Evolutionary conservation across 2,329 filamentous ascomycete species (phyloP), one percentile per base, ranked within the genome.

Genomic region (Aspergillus candidus): DNA sequence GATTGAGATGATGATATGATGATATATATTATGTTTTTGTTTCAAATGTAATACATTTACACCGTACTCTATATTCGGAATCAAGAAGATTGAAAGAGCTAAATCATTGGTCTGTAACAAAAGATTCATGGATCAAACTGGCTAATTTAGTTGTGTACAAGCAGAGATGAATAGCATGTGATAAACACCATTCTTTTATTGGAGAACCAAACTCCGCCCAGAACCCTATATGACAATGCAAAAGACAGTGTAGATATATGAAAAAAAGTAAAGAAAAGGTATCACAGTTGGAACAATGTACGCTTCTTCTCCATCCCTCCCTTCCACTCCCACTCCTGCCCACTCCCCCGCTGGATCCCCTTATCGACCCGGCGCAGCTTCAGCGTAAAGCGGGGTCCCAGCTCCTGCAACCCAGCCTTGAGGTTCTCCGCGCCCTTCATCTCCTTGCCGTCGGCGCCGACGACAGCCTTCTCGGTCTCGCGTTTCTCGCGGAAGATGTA

Each of bases 261-360:
- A 27, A 38, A 34, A 32, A 52, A 32, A 38, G 39, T 50, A 32
- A n/a, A 17, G 32, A 52, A 38, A 50, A 43, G 22, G 14, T 12
- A 46, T 55, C 56, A 97, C 62, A 98, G 74, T 69, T 94, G 93
- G 72, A 97, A 98, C 64, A 88, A 83, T 55, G 91, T 97, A 59
- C 93, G 78, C 61, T 86, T 76, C 74, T 96, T 96, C 72, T 98
- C 93, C 84, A 93, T 94, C 63, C 83, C 82, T 10, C 86, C 85
- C 72, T 94, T 94, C 93, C 93, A 98, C 65, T 96, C 81, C 91
- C 93, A 97, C 62, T 94, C 87, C 55, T 88, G 79, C 32, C 88
- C 88, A 66, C 80, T 83, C 37, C 68, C 84, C 72, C 66, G 81
- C 73, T 74, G 87, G 53, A 98, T 86, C 0, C 90, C 91, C 69